phyloP scores from a whole-genome alignment of 202 grass and related monocot species.

The Dendrocalamus latiflorus region DNA sequence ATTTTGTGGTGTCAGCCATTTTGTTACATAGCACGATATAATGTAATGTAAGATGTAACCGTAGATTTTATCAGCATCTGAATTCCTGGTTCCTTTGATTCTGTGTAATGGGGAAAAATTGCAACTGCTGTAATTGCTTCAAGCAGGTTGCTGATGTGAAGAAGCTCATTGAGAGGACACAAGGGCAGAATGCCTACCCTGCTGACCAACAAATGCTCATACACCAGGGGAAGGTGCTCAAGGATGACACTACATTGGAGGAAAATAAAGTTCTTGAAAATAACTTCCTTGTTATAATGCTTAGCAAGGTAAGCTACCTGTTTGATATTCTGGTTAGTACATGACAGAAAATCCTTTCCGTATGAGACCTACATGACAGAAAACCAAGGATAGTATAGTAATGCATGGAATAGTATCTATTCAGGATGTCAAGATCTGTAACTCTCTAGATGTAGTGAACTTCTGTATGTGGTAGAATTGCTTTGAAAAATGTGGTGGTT shows the following conservation, averaged over 20 bases:
- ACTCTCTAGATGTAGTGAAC: neutral
- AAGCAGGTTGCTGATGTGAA: constrained; percentile 72
- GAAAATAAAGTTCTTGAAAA: constrained; percentile 74
- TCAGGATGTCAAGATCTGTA: neutral
- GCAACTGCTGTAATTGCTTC: constrained; percentile 24
- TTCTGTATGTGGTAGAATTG: neutral
- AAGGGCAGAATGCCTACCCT: constrained; percentile 66
- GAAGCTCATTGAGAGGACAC: constrained; percentile 57
- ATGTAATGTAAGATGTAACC: neutral
- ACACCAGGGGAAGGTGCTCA: constrained; percentile 71
- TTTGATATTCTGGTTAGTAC: constrained; percentile 19
- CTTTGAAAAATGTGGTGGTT: neutral
- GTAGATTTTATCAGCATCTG: neutral
- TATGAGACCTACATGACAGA: neutral
- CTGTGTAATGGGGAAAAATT: neutral
- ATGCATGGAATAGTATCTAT: constrained; percentile 2
- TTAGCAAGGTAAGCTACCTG: constrained; percentile 51
- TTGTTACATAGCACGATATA: neutral
- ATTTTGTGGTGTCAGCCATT: neutral
- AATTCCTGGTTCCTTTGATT: constrained; percentile 5
- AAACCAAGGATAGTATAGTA: neutral
- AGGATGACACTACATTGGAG: constrained; percentile 70
- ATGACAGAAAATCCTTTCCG: neutral
- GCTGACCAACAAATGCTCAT: constrained; percentile 86
- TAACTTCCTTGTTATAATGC: constrained; percentile 88